Conservation (phyloP, 192 early-diverging fungal species). For the Coemansia sp. region DNA sequence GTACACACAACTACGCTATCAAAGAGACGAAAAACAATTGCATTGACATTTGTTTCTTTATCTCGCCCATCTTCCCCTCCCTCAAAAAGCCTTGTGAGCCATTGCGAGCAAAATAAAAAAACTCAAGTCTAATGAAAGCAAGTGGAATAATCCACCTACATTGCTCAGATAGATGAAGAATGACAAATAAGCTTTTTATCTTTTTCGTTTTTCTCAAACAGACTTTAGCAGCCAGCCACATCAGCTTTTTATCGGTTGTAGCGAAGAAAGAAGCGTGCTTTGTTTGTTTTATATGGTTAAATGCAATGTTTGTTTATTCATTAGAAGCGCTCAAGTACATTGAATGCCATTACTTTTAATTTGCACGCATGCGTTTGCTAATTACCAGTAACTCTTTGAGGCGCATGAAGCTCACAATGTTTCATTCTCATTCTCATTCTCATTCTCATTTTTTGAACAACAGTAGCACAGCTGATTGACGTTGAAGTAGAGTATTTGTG, state of each 20-base stretch:
- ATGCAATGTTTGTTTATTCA: neutral
- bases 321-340: no score
- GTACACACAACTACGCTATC: no score
- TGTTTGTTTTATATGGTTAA: neutral
- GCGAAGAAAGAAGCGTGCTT: neutral
- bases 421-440: neutral
- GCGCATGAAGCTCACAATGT: slow-evolving; percentile 2
- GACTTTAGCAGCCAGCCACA: neutral
- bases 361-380: neutral
- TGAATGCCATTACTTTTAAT: slow-evolving; percentile 5
- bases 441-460: neutral
- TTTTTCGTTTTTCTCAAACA: neutral
- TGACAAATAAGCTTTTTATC: neutral
- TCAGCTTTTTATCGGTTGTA: neutral
- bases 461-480: neutral
- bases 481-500: neutral
- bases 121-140: neutral
- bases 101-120: neutral
- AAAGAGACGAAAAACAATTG: neutral
- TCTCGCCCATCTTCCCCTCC: neutral
- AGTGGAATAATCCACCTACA: neutral
- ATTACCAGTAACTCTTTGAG: neutral
- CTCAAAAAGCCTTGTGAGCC: neutral
- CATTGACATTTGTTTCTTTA: neutral
- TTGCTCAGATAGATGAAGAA: slow-evolving; percentile 4